Conservation (phyloP, 2,329 filamentous ascomycete species). For the Ceratocystis destructans region DNA sequence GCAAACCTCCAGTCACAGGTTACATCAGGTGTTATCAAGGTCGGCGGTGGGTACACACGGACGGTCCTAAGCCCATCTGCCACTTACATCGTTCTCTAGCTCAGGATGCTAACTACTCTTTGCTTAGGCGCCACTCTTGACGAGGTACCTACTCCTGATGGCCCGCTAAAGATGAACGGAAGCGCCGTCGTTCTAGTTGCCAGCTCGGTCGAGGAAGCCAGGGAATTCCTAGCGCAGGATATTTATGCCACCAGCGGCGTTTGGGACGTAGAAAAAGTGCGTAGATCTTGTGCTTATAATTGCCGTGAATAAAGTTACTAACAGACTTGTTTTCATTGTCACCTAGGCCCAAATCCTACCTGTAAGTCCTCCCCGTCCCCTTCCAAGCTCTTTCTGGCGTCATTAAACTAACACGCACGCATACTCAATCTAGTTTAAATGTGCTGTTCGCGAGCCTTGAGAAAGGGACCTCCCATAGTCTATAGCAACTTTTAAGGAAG, state of each 20-base stretch:
- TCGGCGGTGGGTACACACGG: constrained; percentile 43
- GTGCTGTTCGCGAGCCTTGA: constrained; percentile 29
- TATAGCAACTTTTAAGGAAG: neutral
- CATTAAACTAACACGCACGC: constrained; percentile 12
- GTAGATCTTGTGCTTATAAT: neutral
- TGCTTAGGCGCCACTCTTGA: constrained; percentile 50
- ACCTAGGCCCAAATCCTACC: constrained; percentile 38
- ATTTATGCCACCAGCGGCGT: constrained; percentile 58
- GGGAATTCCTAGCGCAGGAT: constrained; percentile 54
- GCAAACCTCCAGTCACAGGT: constrained; percentile 38
- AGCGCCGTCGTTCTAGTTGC: constrained; percentile 56
- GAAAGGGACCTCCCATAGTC: neutral
- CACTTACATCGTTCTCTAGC: neutral
- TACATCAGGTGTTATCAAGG: constrained; percentile 44
- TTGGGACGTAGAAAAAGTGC: constrained; percentile 63
- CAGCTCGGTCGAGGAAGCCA: constrained; percentile 53
- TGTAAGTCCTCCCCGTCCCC: constrained; percentile 23
- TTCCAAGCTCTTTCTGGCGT: neutral
- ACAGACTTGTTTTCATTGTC: neutral
- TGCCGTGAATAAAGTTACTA: neutral
- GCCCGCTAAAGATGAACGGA: constrained; percentile 53
- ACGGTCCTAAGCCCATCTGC: neutral
- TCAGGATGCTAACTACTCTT: neutral
- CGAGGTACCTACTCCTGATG: constrained; percentile 48
- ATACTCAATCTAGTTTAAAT: constrained; percentile 26